phyloP scores from a whole-genome alignment of 164 flowering plant species.

The Magnolia kwangsiensis region DNA sequence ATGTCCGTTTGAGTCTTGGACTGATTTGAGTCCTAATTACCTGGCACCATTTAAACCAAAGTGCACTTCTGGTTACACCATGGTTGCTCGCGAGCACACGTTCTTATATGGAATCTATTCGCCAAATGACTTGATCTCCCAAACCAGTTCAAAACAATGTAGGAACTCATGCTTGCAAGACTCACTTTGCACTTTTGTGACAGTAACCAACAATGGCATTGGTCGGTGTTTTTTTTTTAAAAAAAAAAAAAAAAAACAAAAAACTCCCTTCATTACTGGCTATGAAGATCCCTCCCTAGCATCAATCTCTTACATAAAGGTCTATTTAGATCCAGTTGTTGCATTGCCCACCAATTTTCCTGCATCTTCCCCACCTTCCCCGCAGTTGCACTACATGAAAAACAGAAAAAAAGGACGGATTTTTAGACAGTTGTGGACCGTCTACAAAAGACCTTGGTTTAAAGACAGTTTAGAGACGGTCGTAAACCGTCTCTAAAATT shows the following conservation, averaged over 20 bases:
- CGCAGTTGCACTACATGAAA: no score
- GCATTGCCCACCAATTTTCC: conserved; percentile 25
- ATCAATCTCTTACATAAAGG: conserved; percentile 57
- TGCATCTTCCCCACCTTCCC: conserved; percentile 12
- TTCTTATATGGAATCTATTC: conserved; percentile 62
- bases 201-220: conserved; percentile 53
- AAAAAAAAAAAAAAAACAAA: no score
- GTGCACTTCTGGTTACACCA: conserved; percentile 37
- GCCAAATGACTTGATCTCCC: conserved; percentile 38
- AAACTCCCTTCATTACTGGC: conserved; percentile 51
- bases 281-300: conserved; percentile 39
- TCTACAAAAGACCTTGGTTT: no score
- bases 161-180: conserved; percentile 40
- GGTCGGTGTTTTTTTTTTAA: conserved; percentile 46
- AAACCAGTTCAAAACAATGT: conserved; percentile 40
- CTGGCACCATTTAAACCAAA: conserved; percentile 34
- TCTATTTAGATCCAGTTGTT: conserved; percentile 58
- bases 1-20: no score
- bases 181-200: conserved; percentile 51
- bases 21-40: no score
- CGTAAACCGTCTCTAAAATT: no score
- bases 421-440: no score
- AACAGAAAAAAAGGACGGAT: no score
- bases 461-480: no score
- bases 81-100: conserved; percentile 41